A percentile compares a stretch with the other conserved stretches of the same genome.
phyloP scores from a whole-genome alignment of 2,329 filamentous ascomycete genomes.

The Monosporascus sp. region DNA sequence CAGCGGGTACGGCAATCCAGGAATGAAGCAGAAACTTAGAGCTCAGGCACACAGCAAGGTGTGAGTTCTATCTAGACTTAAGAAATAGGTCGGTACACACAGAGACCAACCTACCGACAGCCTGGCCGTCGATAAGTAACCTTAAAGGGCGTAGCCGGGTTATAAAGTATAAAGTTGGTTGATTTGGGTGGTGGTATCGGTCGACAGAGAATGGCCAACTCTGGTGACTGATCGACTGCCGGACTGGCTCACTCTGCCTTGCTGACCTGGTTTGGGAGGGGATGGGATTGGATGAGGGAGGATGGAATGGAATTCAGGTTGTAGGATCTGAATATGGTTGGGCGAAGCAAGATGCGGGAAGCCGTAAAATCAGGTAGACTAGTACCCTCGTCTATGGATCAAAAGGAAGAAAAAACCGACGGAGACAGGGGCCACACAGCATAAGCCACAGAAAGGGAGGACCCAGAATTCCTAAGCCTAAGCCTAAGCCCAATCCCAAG shows the following conservation, averaged over 20 bases:
- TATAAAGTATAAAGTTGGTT: neutral
- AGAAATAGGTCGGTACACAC: neutral
- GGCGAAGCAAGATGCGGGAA: neutral
- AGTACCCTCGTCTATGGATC: neutral
- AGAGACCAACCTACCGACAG: neutral
- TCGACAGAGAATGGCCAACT: neutral
- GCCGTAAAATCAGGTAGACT: neutral
- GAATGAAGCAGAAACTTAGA: neutral
- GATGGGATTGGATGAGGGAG: neutral
- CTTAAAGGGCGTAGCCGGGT: neutral
- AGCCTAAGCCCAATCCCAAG: neutral
- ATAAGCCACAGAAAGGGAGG: neutral
- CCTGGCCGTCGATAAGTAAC: no score
- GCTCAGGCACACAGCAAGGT: no score
- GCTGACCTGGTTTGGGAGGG: constrained; percentile 4
- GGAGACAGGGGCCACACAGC: neutral
- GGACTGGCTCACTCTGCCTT: constrained; percentile 11
- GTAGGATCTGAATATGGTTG: neutral
- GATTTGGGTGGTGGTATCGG: neutral
- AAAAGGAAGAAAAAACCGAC: neutral
- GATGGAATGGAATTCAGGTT: neutral
- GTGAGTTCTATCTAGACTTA: neutral
- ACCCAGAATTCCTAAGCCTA: neutral
- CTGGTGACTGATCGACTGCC: constrained; percentile 11
- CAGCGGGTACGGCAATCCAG: neutral